Evolutionary conservation across 495 filamentous ascomycete genomes (phyloP).

Genomic region (Hypoxylon subgilvum): DNA sequence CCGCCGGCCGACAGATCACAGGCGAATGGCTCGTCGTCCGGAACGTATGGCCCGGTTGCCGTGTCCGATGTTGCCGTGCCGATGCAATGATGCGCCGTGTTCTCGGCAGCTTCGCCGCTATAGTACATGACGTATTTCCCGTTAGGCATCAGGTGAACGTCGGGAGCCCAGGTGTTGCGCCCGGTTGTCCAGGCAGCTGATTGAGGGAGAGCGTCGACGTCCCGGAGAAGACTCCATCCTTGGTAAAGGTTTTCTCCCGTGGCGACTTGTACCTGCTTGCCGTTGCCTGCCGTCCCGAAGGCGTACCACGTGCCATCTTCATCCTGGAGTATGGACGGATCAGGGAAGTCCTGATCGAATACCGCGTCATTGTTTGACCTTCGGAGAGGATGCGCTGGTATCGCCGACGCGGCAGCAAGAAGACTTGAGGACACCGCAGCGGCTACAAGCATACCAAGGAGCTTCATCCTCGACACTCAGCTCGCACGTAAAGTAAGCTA

Average conservation of each 20-base stretch:
- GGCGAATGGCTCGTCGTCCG: constrained; percentile 50
- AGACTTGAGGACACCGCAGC: constrained; percentile 24
- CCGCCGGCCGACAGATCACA: constrained; percentile 61
- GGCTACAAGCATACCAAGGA: constrained; percentile 29
- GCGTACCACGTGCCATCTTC: constrained; percentile 44
- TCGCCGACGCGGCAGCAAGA: constrained; percentile 20
- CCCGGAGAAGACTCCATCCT: constrained; percentile 40
- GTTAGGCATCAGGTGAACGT: constrained; percentile 44
- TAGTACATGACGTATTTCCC: constrained; percentile 67
- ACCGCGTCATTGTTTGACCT: constrained; percentile 16
- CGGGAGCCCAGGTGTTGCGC: constrained; percentile 57
- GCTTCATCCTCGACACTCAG: constrained; percentile 26
- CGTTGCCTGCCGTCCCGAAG: constrained; percentile 44
- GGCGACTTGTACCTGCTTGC: constrained; percentile 47
- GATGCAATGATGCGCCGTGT: constrained; percentile 58
- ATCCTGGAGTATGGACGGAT: constrained; percentile 45
- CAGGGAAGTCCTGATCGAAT: constrained; percentile 43
- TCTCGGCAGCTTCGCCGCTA: constrained; percentile 51
- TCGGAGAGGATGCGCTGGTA: background rate
- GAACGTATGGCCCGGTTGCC: constrained; percentile 59
- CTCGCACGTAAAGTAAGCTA: constrained; percentile 23
- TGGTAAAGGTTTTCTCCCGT: constrained; percentile 25
- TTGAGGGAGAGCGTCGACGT: constrained; percentile 38
- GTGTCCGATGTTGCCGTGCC: constrained; percentile 54
- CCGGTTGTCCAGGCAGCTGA: constrained; percentile 41